Evolutionary conservation across 805 yeast species (phyloP), one percentile per base, ranked within the genome.

Genomic region (Suhomyces kilbournensis): DNA sequence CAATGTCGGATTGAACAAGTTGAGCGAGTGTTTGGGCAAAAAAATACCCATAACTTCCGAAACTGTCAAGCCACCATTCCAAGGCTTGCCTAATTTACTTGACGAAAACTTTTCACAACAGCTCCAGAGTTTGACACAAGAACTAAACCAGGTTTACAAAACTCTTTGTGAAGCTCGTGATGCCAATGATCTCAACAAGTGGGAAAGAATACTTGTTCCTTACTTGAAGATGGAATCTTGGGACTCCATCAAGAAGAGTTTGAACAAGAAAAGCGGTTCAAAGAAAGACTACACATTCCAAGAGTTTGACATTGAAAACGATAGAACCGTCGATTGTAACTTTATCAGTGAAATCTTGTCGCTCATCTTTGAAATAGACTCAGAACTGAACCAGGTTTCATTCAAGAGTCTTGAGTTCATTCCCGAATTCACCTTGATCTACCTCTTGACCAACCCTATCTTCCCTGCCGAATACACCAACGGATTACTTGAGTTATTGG

Each of bases 401-500:
- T 56, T 63, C 53, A 49, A 53, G 8, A 53, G 61, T 45, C 62
- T 60, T 12, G 64, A 60, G 15, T 74, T 77, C 52, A 60, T 79
- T 34, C 82, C 94, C 48, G 84, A 85, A 60, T 70, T 70, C 46
- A 75, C 90, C 2, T 68, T 90, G 46, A 80, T 86, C 1, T 92
- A 89, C 63, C 75, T 92, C 32, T 75, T 93, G 56, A 88, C 97
- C 2, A 96, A 93, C 71, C 97, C 97, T 15, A 71, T 90, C 17
- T 91, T 86, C 69, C 97, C 97, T 8, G 67, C 74, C 14, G 70
- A 76, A 17, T 79, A 76, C 54, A 75, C 89, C 8, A 68, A 71
- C 4, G 84, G 83, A 1, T 66, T 92, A 44, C 69, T 93, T 44
- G 63, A 74, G 14, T 71, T 90, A 25, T 76, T 77, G 45, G 56